Evolutionary conservation across 805 yeast genomes (phyloP).

Genomic region (Pichia phayaonensis): DNA sequence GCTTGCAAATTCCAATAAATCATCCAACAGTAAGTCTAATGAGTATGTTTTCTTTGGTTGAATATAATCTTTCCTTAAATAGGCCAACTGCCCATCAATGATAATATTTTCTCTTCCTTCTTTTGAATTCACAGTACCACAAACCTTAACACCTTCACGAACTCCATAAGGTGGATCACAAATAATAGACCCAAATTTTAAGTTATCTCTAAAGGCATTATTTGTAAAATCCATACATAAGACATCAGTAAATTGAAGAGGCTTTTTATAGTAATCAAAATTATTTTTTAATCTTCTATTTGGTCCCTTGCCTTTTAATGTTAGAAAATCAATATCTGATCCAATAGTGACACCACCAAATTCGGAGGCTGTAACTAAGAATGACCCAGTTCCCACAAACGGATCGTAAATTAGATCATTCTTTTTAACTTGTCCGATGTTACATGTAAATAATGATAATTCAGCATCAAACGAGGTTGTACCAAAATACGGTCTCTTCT

Average conservation of each 20-base stretch:
- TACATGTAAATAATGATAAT: conserved; percentile 77
- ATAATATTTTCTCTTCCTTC: conserved; percentile 64
- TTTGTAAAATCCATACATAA: conserved; percentile 93
- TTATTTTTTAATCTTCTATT: conserved; percentile 40
- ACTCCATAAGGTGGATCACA: conserved; percentile 99
- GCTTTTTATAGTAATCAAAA: conserved; percentile 65
- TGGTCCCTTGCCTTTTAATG: conserved; percentile 54
- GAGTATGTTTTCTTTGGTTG: conserved; percentile 91
- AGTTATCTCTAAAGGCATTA: conserved; percentile 59
- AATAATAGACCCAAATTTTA: conserved; percentile 69
- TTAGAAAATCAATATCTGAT: conserved; percentile 83
- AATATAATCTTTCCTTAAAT: conserved; percentile 69
- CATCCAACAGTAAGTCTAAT: conserved; percentile 68
- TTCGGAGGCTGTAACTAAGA: conserved; percentile 78
- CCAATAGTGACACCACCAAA: conserved; percentile 79
- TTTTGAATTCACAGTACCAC: conserved; percentile 64
- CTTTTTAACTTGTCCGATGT: conserved; percentile 65
- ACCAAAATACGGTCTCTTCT: conserved; percentile 80
- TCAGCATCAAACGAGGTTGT: conserved; percentile 98
- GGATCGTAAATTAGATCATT: conserved; percentile 83
- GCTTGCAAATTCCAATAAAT: conserved; percentile 66
- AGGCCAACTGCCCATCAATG: conserved; percentile 78
- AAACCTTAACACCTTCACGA: conserved; percentile 87
- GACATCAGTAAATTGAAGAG: conserved; percentile 57
- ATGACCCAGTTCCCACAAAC: conserved; percentile 95